A percentile compares a stretch with the other conserved stretches of the same genome.
Evolutionary conservation across 345 rosid genomes (phyloP).

Genomic region (Brassica cretica): DNA sequence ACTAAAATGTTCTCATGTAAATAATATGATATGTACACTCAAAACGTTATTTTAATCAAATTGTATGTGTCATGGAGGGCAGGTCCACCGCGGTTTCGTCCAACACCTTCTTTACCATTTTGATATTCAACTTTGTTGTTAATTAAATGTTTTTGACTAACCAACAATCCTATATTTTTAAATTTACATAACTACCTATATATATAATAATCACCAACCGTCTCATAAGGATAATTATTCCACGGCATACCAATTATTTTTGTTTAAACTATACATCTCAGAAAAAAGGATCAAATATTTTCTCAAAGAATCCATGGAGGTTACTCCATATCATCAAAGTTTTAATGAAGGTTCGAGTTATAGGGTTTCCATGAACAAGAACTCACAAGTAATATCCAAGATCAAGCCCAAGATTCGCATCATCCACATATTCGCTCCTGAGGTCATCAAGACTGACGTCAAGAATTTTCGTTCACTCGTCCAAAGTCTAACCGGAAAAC

Average conservation of each 20-base stretch:
- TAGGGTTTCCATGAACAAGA: conserved; percentile 48
- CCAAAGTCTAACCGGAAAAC: conserved; percentile 87
- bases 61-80: conserved; percentile 41
- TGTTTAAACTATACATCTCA: conserved; percentile 13
- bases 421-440: conserved; percentile 92
- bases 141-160: conserved; percentile 28
- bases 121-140: conserved; percentile 23
- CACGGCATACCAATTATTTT: background rate
- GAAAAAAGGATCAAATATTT: conserved; percentile 15
- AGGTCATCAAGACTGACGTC: conserved; percentile 87
- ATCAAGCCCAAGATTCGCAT: conserved; percentile 78
- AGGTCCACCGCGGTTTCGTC: conserved; percentile 39
- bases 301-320: conserved; percentile 32
- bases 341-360: conserved; percentile 36
- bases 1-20: conserved; percentile 19
- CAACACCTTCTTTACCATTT: conserved; percentile 32
- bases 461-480: conserved; percentile 83
- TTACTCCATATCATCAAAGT: conserved; percentile 32
- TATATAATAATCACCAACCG: conserved; percentile 21
- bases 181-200: conserved; percentile 27
- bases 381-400: conserved; percentile 60
- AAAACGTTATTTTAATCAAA: background rate
- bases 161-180: conserved; percentile 30
- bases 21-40: conserved; percentile 26
- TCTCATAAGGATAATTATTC: background rate